Base-by-base conservation (phyloP, 2,329 filamentous ascomycete genomes). In the Sporothrix variecibatus region DNA sequence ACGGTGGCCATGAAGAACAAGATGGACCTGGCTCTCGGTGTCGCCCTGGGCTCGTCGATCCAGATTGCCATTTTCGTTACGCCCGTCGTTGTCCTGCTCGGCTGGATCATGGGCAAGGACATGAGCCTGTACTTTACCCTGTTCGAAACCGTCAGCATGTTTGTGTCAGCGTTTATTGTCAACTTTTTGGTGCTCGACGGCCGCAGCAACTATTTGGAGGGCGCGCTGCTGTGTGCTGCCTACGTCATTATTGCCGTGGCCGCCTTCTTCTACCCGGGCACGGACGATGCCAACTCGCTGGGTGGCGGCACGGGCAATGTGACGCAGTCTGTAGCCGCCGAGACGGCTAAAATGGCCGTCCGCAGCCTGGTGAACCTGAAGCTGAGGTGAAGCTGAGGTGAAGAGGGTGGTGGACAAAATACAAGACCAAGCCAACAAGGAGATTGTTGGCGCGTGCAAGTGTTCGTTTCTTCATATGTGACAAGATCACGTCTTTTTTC, bases 171-270 rank as follows among this genome's bases (percentile, higher is more conserved):
- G 2, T 85, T 94, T 75, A 88, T 94, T 67, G 92, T 94, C 78
- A 93, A 93, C 81, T 90, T 93, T 77, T 83, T 94, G n/a, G 91
- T 94, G 72, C 86, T 92, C 38, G 91, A 93, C 77, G 92, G 92
- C 17, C 87, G 91, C 76, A 90, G 87, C 78, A 92, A 92, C 78
- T 92, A 91, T 76, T 85, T 93, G 38, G 80, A 81, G 76, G 80
- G 80, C 46, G 78, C 79, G 1, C 76, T 81, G 56, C 76, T 81
- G 51, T 78, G 78, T 34, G 77, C 78, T 1, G 77, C 79, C 1
- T 81, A 81, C 49, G 74, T 80, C 43, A 80, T 81, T 58, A 80
- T 81, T 46, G 77, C 78, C 2, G 78, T 81, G 3, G 79, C 77
- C 2, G 74, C 77, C 38, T 78, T 78, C 58, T 79, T 77, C 75